phyloP scores from a whole-genome alignment of 148 eudicot species.

The Selenicereus undatus region DNA sequence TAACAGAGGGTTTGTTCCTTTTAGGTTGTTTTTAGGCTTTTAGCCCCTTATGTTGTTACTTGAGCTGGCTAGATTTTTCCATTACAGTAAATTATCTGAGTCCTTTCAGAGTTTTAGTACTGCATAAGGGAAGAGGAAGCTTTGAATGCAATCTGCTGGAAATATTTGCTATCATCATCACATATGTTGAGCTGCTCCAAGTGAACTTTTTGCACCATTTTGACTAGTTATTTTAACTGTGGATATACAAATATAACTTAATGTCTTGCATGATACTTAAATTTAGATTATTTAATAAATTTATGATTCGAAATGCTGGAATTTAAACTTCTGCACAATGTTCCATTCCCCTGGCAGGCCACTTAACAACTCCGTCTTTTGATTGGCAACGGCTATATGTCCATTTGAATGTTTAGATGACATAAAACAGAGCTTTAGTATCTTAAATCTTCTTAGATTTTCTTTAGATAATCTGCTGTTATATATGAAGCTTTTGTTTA shows the following conservation, averaged over 20 bases:
- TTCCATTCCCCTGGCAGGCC: not conserved
- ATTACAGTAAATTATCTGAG: too few relatives aligned
- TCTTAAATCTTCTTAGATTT: not conserved
- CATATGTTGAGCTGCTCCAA: not conserved
- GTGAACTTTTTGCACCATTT: not conserved
- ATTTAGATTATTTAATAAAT: too few relatives aligned
- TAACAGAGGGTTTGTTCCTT: not conserved
- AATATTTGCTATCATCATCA: not conserved
- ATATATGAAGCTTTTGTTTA: too few relatives aligned
- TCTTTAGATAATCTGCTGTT: not conserved
- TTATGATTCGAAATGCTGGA: too few relatives aligned
- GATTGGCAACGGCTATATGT: not conserved
- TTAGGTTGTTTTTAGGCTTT: too few relatives aligned
- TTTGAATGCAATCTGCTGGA: not conserved
- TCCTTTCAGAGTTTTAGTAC: too few relatives aligned
- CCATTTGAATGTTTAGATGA: not conserved
- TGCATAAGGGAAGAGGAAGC: too few relatives aligned
- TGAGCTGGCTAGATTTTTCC: not conserved
- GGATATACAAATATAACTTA: not conserved
- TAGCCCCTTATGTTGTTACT: not conserved
- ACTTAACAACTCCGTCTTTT: not conserved
- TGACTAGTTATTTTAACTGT: too few relatives aligned
- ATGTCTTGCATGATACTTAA: not conserved
- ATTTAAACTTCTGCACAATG: not conserved
- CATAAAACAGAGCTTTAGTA: not conserved